Base-by-base conservation (phyloP, 805 yeast genomes). In the Hanseniaspora thailandica region DNA sequence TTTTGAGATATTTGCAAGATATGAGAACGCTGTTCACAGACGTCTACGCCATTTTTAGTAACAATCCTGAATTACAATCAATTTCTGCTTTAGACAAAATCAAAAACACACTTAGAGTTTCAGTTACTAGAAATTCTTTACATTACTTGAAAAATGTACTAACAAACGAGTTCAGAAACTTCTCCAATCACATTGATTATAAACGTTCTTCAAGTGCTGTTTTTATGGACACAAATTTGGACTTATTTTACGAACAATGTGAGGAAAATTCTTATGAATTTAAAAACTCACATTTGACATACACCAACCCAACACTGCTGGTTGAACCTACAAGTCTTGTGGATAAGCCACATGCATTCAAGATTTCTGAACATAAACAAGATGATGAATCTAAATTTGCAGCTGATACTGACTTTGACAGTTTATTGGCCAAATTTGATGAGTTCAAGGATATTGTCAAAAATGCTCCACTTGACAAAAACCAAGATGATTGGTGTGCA, bases 401-500 rank as follows among this genome's bases (percentile, higher is more conserved):
- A 22, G 9, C 25, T 19, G 10, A 4, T 6, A 5, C n/a, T 19
- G 10, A 39, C 2, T 4, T 3, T 13, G 35, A 43, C 19, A 30
- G 19, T 10, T 20, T 43, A 3, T 1, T 19, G 10, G 17, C 19
- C 6, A 43, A 30, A 10, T 43, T 28, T 19, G 25, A n/a, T 19
- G 46, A 43, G 20, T n/a, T 43, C 5, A 20, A 10, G 10, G 46
- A 43, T 4, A 12, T 43, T 9, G 35, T 25, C 13, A 7, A 9
- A 30, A 17, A 35, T 12, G 31, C 36, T 12, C 35, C 30, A 17
- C 23, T 17, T 19, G 43, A 43, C 2, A 50, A 50, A 28, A 43
- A 39, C 9, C 54, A 50, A 28, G 54, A 50, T 15, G 54, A 50
- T 28, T 50, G 54, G 54, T 50, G 54, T 35, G 39, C 47, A 9